Base-by-base conservation (phyloP, 2,329 filamentous ascomycete species). In the Penicillium sp. region DNA sequence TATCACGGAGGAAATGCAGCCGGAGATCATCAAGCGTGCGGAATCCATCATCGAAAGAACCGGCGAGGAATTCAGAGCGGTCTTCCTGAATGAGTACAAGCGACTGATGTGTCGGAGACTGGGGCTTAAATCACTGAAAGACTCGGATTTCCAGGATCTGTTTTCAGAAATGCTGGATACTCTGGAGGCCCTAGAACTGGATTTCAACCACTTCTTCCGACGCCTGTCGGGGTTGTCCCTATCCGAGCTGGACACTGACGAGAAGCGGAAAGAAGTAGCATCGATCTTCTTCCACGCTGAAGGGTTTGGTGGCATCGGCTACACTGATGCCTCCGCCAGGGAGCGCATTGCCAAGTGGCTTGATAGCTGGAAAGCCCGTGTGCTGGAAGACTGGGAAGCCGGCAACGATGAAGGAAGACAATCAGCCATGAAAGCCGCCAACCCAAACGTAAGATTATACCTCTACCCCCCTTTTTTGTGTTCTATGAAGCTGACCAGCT, bases 201-300 rank as follows among this genome's bases (percentile, higher is more conserved):
- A 98, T 66, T 98, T 96, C 69, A 88, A 95, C 63, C 87, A 94
- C 60, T 93, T 94, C 65, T 97, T 97, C 77, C 80, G 94, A 31
- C 80, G 85, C 7, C 74, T 98, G 0, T 85, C 85, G 42, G 69
- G 72, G 16, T 62, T 95, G 14, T 78, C 72, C 26, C 51, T 89
- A 1, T 69, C 69, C 0, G 79, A 87, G 4, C 63, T 95, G 6
- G 77, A 79, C 23, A 85, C 81, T 0, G 77, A 84, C 22, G 78
- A 84, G 16, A 72, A 76, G 39, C 74, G 88, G 42, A 78, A 77
- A 51, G 75, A 82, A n/a, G 72, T 76, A 7, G 87, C 90, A 0
- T 75, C 76, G 0, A 66, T 81, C 0, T 96, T 98, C 70, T 94
- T 95, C 74, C 86, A 93, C 63, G 73, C 75, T 4, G 87, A 91